Conservation (phyloP, 1,284 basidiomycete species). For the Irpex sp. region DNA sequence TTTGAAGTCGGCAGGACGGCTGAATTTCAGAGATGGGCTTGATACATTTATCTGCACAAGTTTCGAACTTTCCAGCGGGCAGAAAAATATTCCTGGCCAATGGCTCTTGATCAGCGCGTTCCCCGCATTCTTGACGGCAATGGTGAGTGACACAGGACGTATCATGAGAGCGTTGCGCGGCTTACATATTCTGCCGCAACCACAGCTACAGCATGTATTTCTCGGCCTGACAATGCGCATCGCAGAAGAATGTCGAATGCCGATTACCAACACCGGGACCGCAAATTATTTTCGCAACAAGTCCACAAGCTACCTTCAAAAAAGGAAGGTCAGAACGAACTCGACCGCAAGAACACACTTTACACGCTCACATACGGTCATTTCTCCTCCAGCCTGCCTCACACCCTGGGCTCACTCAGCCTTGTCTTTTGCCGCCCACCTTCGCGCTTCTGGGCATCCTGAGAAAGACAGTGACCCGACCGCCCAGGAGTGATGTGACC, state of each 20-base stretch:
- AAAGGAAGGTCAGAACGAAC: not conserved
- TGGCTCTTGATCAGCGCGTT: not conserved
- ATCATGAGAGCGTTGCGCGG: too few species aligned
- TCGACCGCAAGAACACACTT: not conserved
- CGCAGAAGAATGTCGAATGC: not conserved
- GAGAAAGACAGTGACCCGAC: not conserved
- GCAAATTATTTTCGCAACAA: not conserved
- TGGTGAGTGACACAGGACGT: too few species aligned
- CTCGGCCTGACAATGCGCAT: not conserved
- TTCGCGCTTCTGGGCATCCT: not conserved
- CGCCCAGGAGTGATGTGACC: not conserved
- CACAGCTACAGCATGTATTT: not conserved
- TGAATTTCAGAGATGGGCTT: not conserved
- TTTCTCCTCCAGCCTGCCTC: not conserved
- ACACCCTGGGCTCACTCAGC: not conserved
- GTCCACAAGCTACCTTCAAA: not conserved
- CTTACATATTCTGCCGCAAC: too few species aligned
- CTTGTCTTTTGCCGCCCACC: not conserved
- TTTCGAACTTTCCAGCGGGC: not conserved
- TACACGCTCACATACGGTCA: not conserved
- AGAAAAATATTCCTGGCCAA: not conserved
- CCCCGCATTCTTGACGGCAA: too few species aligned
- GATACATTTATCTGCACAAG: not conserved
- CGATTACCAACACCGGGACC: not conserved
- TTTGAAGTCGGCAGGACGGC: not conserved